phyloP scores from a whole-genome alignment of 148 eudicot species.

The Cornus florida region DNA sequence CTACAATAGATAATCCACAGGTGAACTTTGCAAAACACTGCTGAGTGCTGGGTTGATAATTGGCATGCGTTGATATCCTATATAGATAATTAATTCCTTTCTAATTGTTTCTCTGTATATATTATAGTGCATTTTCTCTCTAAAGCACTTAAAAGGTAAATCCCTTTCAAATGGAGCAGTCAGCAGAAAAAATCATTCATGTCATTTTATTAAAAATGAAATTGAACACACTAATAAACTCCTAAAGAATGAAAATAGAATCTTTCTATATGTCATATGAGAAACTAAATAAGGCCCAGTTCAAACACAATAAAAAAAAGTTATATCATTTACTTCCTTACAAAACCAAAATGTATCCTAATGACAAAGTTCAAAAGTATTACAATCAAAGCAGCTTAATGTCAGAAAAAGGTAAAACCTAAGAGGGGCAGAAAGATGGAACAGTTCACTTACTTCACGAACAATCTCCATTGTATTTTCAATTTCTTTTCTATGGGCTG shows the following conservation, averaged over 20 bases:
- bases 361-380: background rate
- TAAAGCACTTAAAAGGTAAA: too few species aligned
- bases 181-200: too few species aligned
- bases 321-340: background rate
- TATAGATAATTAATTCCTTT: too few species aligned
- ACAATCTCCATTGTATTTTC: conserved; percentile 99
- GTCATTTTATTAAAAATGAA: too few species aligned
- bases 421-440: background rate
- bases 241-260: background rate
- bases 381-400: background rate
- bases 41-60: too few species aligned
- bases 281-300: background rate
- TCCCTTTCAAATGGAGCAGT: too few species aligned
- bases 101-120: too few species aligned
- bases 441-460: conserved; percentile 77
- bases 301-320: too few species aligned
- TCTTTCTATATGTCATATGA: background rate
- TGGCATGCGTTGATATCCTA: too few species aligned
- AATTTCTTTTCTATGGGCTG: conserved; percentile 98
- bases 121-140: too few species aligned
- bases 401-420: background rate
- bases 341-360: background rate
- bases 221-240: too few species aligned
- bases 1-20: too few species aligned
- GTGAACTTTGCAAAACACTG: background rate